Base-by-base conservation (phyloP, 495 filamentous ascomycete species). In the Bacidia gigantensis region DNA sequence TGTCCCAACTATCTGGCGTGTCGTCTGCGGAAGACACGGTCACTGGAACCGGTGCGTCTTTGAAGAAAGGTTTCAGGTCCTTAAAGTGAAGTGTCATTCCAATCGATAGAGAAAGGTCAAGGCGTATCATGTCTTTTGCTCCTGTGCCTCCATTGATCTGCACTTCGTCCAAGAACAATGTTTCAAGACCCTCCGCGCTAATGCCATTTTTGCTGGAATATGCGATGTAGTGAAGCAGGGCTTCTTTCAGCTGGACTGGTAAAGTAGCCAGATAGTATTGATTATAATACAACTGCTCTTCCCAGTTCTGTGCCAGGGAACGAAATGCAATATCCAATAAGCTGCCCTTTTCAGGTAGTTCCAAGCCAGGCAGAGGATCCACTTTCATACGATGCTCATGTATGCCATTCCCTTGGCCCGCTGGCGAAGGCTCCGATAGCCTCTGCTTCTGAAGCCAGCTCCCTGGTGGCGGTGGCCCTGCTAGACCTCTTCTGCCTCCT, bases 291-390 rank as follows among this genome's bases (percentile, higher is more conserved):
- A 75, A 50, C 60, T 89, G 78, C 59, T 76, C 81, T 1, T 73
- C 67, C 86, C 84, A 94, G 48, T 85, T 74, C n/a, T 61, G 56
- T 1, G 78, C 83, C 60, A 92, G 76, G 5, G 62, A 64, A 54
- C 76, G 76, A 22, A 92, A 64, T 18, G 75, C 55, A 3, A 67
- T 64, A 60, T 84, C 78, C 21, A 79, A 58, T 3, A 90, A 66
- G 52, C 76, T 79, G 17, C 65, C 65, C 47, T 63, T 60, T 1
- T 45, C 58, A 1, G 77, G 78, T 21, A 73, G 67, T 3, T 55
- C 40, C 3, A 62, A 49, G 12, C 71, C 73, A 0, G 76, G 76
- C 0, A 80, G 61, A 39, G 68, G 64, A 11, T 68, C 58, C 5
- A 22, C 5, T n/a, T 9, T 44, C 17, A 18, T 17, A 22, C n/a